Conservation (phyloP, 176 grass and related monocot genomes). For the Miscanthus lutarioriparius region DNA sequence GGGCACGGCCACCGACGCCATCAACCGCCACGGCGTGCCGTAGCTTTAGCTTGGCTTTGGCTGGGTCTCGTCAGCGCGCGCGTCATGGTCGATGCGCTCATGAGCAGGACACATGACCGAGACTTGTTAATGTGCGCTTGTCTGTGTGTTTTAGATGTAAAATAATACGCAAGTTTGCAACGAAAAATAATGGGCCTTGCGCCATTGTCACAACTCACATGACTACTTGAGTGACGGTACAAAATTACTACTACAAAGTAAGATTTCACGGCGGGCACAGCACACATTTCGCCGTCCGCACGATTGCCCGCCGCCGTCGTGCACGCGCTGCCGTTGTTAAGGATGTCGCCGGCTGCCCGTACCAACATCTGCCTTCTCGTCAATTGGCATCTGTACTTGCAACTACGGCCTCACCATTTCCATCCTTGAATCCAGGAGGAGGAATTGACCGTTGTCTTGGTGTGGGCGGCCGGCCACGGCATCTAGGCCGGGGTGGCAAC, state of each 20-base stretch:
- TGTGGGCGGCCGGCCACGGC: slow-evolving; percentile 5
- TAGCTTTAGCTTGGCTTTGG: not conserved
- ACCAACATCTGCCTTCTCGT: not conserved
- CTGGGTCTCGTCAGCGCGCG: not conserved
- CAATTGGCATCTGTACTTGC: not conserved
- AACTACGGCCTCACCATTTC: not conserved
- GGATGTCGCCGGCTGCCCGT: not conserved
- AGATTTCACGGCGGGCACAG: not conserved
- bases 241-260: not conserved
- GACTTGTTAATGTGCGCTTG: not conserved
- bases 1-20: slow-evolving; percentile 31
- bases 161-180: not conserved
- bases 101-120: too few relatives aligned
- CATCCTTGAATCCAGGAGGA: not conserved
- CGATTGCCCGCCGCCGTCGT: too few relatives aligned
- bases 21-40: slow-evolving; percentile 48
- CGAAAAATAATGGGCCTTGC: not conserved
- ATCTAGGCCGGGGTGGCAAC: not conserved
- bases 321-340: not conserved
- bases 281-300: not conserved
- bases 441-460: not conserved
- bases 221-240: not conserved
- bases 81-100: not conserved
- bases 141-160: not conserved
- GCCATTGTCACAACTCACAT: not conserved